Base-by-base conservation (phyloP, 2,329 filamentous ascomycete species). In the Helminthosporium solani region DNA sequence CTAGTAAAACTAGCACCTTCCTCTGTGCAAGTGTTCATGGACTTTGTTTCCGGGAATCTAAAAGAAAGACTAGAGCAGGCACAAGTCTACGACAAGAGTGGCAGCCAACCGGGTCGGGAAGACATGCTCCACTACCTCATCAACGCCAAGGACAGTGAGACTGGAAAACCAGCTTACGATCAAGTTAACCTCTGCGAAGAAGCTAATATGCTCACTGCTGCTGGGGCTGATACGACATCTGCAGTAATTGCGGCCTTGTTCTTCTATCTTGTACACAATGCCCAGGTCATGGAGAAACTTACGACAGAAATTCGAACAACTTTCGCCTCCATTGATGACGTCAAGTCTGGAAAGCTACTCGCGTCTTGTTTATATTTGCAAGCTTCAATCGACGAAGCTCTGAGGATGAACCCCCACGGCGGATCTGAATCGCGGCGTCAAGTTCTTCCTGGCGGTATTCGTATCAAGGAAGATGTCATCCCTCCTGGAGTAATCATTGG, bases 141-240 rank as follows among this genome's bases (percentile, higher is more conserved):
- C 12, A 2, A 25, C 15, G 37, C 37, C n/a, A 40, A 67, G 52
- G 64, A 77, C 58, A 16, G 27, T 15, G 57, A 72, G 41, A 70
- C 70, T 4, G 61, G 67, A 46, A 38, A 63, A 25, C 43, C 40
- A 19, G 59, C 67, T 27, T 60, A 69, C 56, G 48, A 58, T 33
- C 40, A 53, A 43, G 55, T 61, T 28, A 71, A 75, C 35, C 50
- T 76, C 11, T 69, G 66, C 53, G 46, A 47, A 4, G 55, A 58
- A 33, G 40, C 53, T 18, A 46, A 36, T 18, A 36, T 58, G 4
- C 44, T 58, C 7, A 46, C 53, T 7, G 42, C 54, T 36, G 54
- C 54, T 7, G 54, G 56, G 8, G 41, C 49, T n/a, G 52, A 57
- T 41, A 58, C 47, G 4, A 50, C 52, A 7, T 28, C 49, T 3